These are phyloP conservation scores for Tetradesmus lagerheimii DNA, from an alignment of 139 green algal species.

Conservation along the genomic window DNA sequence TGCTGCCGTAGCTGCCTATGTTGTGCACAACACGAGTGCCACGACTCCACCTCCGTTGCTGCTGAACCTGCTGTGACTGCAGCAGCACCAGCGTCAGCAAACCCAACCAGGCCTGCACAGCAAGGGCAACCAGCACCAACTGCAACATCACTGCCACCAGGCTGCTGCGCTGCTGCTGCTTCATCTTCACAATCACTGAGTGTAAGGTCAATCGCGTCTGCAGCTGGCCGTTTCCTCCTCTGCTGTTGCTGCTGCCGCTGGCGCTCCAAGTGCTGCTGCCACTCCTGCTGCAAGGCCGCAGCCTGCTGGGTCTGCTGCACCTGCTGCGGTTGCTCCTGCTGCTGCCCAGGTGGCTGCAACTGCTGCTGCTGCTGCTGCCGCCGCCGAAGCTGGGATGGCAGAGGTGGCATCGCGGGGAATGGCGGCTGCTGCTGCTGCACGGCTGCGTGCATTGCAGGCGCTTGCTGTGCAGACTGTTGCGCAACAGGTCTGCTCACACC, in stretches of 20 bases:
- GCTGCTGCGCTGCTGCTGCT: neutral
- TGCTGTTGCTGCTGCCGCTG: conserved; percentile 37
- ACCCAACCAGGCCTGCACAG: neutral
- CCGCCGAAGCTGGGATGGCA: neutral
- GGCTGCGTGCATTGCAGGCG: neutral
- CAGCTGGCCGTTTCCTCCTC: neutral
- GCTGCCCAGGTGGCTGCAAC: neutral
- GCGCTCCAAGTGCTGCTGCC: conserved; percentile 30
- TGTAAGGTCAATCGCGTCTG: conserved; percentile 37
- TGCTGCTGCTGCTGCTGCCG: neutral
- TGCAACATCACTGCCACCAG: neutral
- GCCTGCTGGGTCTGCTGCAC: neutral
- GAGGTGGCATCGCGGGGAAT: neutral
- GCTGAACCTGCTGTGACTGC: neutral
- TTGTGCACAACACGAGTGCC: neutral
- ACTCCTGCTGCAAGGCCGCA: conserved; percentile 9
- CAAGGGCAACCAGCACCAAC: neutral
- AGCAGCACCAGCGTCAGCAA: neutral
- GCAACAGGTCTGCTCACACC: neutral
- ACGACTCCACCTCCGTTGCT: neutral
- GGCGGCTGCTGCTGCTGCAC: neutral
- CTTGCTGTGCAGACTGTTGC: neutral
- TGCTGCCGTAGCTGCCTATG: conserved; percentile 10
- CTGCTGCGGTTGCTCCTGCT: neutral
- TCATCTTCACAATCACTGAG: neutral